A percentile compares a stretch with the other conserved stretches of the same genome.
Conservation (phyloP, 192 early-diverging fungal species). For the Gaertneriomyces sp. region DNA sequence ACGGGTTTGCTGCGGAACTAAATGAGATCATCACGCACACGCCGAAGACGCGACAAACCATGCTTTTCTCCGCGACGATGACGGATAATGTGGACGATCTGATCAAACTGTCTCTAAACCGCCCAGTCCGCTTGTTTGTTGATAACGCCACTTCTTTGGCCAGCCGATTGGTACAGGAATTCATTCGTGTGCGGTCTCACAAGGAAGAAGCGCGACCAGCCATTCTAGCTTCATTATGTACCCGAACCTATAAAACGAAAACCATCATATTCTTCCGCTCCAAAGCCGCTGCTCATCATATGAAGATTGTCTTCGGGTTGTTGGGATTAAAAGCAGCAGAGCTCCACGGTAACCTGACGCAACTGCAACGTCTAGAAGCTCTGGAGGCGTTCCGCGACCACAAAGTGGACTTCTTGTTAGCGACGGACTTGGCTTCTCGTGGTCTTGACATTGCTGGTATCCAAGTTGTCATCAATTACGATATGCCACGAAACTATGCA, state of each 20-base stretch:
- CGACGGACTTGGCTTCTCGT: conserved; percentile 93
- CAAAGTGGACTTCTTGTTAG: conserved; percentile 83
- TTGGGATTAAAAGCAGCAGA: conserved; percentile 83
- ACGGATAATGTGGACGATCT: conserved; percentile 95
- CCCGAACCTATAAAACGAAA: conserved; percentile 70
- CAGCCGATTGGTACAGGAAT: conserved; percentile 82
- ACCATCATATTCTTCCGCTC: conserved; percentile 92
- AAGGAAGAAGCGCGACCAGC: conserved; percentile 84
- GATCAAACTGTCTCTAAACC: conserved; percentile 84
- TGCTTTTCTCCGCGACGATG: conserved; percentile 99
- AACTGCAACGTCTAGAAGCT: conserved; percentile 83
- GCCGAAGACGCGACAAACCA: conserved; percentile 87
- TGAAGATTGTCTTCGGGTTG: conserved; percentile 95
- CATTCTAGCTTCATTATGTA: conserved; percentile 80
- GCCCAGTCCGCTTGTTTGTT: conserved; percentile 86
- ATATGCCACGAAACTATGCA: conserved; percentile 89
- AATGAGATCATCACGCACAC: conserved; percentile 89
- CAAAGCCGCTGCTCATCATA: conserved; percentile 94
- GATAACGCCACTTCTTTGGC: conserved; percentile 78
- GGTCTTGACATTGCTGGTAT: conserved; percentile 97
- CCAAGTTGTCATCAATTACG: conserved; percentile 97
- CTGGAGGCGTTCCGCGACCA: conserved; percentile 86
- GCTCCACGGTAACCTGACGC: conserved; percentile 92
- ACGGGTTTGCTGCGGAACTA: conserved; percentile 94
- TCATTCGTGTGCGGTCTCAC: conserved; percentile 85